These are phyloP conservation scores for Naematelia encephala DNA, from an alignment of 768 basidiomycete species.

Conservation along the genomic window DNA sequence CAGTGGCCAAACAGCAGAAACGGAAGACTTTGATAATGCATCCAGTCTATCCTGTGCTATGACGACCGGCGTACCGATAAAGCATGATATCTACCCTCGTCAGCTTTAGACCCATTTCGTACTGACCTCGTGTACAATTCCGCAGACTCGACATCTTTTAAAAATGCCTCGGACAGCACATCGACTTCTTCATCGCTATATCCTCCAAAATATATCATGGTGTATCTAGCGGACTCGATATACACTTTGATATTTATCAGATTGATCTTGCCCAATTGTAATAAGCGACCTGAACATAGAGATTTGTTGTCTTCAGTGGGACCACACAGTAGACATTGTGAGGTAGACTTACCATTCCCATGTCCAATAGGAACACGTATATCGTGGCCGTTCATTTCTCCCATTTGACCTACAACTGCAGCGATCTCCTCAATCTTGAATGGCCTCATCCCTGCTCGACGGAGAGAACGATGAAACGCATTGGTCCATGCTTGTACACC, in stretches of 20 bases:
- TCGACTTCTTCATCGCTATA: constrained; percentile 23
- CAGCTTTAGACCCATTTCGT: too few relatives aligned
- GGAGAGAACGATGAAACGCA: constrained; percentile 7
- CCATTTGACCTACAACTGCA: background rate
- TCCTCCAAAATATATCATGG: constrained; percentile 11
- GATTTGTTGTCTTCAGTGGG: background rate
- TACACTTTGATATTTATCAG: constrained; percentile 16
- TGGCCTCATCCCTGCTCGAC: constrained; percentile 5
- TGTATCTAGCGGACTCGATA: constrained; percentile 13
- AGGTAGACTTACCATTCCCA: constrained; percentile 11
- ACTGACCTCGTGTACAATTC: background rate
- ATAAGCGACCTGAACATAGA: constrained; percentile 13
- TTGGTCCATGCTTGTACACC: constrained; percentile 15
- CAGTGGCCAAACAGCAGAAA: too few relatives aligned
- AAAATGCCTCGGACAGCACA: constrained; percentile 13
- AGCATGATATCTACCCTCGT: too few relatives aligned
- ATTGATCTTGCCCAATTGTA: constrained; percentile 20
- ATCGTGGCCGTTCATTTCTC: constrained; percentile 13
- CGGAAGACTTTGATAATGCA: too few relatives aligned
- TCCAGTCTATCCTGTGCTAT: too few relatives aligned
- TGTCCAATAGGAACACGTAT: constrained; percentile 21
- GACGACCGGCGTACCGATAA: too few relatives aligned
- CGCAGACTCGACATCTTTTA: background rate
- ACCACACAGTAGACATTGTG: constrained; percentile 4
- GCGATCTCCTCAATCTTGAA: constrained; percentile 12